These are phyloP conservation scores for Apiotrichum veenhuisii DNA, from an alignment of 1,284 basidiomycete genomes.

Conservation along the genomic window DNA sequence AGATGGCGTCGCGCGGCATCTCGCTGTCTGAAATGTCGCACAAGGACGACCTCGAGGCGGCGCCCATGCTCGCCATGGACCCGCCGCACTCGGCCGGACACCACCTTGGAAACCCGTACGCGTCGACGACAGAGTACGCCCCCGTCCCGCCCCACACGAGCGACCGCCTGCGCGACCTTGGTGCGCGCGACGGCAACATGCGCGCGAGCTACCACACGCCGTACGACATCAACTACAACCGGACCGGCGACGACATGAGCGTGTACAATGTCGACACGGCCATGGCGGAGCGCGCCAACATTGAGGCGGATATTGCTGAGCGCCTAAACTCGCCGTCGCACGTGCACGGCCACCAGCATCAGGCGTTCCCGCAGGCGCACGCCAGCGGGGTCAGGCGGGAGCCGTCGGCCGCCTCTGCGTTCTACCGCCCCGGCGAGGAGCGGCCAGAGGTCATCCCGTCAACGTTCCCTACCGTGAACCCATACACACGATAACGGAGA, in stretches of 20 bases:
- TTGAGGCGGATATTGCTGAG: conserved; percentile 10
- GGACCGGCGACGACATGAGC: conserved; percentile 24
- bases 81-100: background rate
- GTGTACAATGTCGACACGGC: conserved; percentile 28
- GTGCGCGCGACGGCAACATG: background rate
- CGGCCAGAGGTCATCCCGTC: conserved; percentile 8
- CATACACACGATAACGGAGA: background rate
- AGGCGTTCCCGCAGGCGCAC: conserved; percentile 8
- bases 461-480: conserved; percentile 5
- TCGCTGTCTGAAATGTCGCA: conserved; percentile 6
- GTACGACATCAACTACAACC: conserved; percentile 31
- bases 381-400: conserved; percentile 8
- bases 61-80: background rate
- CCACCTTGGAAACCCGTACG: no score
- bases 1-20: conserved; percentile 8
- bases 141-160: background rate
- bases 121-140: background rate
- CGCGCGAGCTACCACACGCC: conserved; percentile 28
- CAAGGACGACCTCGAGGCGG: conserved; percentile 1
- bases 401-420: conserved; percentile 6
- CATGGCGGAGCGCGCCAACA: conserved; percentile 12
- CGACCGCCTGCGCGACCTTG: background rate
- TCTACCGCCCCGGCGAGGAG: background rate
- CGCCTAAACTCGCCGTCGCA: background rate
- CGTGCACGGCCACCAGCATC: background rate